Base-by-base conservation (phyloP, 495 filamentous ascomycete species). In the Aspergillus kassunensis region DNA sequence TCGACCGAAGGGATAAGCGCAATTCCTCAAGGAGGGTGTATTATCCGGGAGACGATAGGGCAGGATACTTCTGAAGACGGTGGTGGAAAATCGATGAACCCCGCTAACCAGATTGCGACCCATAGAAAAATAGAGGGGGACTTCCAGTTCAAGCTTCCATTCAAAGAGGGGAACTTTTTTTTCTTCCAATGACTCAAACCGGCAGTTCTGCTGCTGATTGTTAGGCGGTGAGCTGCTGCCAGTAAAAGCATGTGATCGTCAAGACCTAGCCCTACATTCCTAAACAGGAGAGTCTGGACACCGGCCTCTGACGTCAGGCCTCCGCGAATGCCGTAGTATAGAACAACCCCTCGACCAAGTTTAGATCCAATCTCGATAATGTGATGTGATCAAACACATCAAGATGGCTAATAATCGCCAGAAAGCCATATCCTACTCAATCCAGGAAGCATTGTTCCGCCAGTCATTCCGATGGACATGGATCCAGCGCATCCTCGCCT, bases 101-200 rank as follows among this genome's bases (percentile, higher is more conserved):
- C 73, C 70, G 71, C 69, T 72, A 63, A 72, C 44, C 54, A 70
- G 56, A 67, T 48, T 55, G 48, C 60, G 73, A 71, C 71, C 66
- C 71, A 74, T 74, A 66, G 66, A 68, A 27, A 27, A 27, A 27
- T 4, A 27, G 24, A 27, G 24, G 67, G 62, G 62, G 68, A 56
- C 55, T 35, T 39, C 6, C 37, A 12, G 4, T 2, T 37, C 10
- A 23, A 49, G 60, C 52, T 52, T 37, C 21, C n/a, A n/a, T n/a
- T 49, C 40, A 39, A 33, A 29, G 53, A 59, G 54, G 57, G 63
- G 60, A 58, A 50, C 51, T 56, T 61, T 59, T 69, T 74, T 69
- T 62, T 49, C 49, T 23, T 43, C 48, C 48, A 35, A 51, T 68
- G 68, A 68, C 62, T 65, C 62, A 67, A 61, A 49, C 24, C 56